Base-by-base conservation (phyloP, 2,329 filamentous ascomycete species). In the Aspergillus bombycis region DNA sequence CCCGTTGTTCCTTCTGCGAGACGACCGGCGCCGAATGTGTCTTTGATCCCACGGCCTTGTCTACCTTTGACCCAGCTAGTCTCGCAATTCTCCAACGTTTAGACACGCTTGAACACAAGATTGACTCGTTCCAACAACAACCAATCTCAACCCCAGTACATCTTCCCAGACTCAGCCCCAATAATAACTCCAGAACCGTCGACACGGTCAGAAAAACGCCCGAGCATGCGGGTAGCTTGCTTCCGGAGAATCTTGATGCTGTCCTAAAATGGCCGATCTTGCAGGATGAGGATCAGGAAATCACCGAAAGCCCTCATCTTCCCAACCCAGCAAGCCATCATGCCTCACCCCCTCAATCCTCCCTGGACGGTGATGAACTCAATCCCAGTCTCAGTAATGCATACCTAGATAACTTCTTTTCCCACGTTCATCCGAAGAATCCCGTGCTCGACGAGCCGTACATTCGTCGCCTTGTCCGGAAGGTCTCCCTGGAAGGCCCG, bases 1-100 rank as follows among this genome's bases (percentile, higher is more conserved):
- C 73, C 19, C 58, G 68, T 2, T 75, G 73, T 52, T 68, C 68
- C 1, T 68, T 68, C 21, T 75, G 73, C 53, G 32, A 67, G n/a
- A 67, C 61, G 4, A 65, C 73, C 50, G 73, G 73, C 28, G 68
- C 71, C 4, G 65, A 71, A 62, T 75, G 73, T 62, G 23, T 58
- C 23, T 34, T 28, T 30, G 50, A 36, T 41, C 43, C 43, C 43
- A 45, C 43, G 4, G 43, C 43, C 8, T 45, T 45, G 21, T 45
- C 43, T 23, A 21, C 43, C 2, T 45, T 45, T 23, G 59, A 64
- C 8, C 62, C 62, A 23, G 59, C 60, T 2, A 46, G 50, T 23
- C 30, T 59, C 9, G 43, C 43, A 1, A 23, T 45, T 14, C 19
- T 45, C 19, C n/a, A 45, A 9, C 43, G 21, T 23, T 10, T 45